phyloP scores from a whole-genome alignment of 768 basidiomycete species.

The Exsudoporus frostii region DNA sequence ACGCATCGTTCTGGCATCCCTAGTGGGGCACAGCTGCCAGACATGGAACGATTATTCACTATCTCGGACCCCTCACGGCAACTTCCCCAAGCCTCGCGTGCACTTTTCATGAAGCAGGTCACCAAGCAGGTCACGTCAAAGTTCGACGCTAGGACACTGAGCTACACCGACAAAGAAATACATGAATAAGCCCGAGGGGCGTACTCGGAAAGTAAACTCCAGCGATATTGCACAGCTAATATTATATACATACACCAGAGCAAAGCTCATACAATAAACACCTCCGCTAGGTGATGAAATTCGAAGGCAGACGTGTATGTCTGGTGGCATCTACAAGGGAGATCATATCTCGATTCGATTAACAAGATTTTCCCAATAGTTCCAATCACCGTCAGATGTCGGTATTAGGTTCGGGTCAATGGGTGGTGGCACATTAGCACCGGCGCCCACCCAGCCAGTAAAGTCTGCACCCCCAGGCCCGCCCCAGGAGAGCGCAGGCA shows the following conservation, averaged over 20 bases:
- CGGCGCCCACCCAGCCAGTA: conserved; percentile 53
- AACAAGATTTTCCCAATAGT: conserved; percentile 80
- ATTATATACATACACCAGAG: conserved; percentile 13
- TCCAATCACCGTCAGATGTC: conserved; percentile 67
- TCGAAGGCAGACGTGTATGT: conserved; percentile 3
- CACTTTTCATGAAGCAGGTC: background rate
- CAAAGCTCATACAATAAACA: conserved; percentile 5
- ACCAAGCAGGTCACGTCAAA: background rate
- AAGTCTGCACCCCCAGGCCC: conserved; percentile 56
- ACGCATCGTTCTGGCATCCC: background rate
- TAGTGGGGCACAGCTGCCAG: too few relatives aligned
- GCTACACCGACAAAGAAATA: background rate
- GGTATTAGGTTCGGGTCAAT: conserved; percentile 45
- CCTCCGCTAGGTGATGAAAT: background rate
- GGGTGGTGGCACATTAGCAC: conserved; percentile 35
- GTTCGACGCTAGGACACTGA: background rate
- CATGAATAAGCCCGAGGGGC: background rate
- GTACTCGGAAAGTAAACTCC: background rate
- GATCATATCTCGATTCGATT: conserved; percentile 45
- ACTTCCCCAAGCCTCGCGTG: background rate
- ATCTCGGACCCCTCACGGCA: background rate
- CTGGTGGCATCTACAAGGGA: conserved; percentile 22
- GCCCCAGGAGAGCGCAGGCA: conserved; percentile 55
- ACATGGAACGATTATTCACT: too few relatives aligned
- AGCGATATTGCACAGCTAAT: conserved; percentile 1